A percentile compares a stretch with the other conserved stretches of the same genome.
These are phyloP conservation scores for Aureoboletus auriporus DNA, from an alignment of 768 basidiomycete species.

Conservation along the genomic window DNA sequence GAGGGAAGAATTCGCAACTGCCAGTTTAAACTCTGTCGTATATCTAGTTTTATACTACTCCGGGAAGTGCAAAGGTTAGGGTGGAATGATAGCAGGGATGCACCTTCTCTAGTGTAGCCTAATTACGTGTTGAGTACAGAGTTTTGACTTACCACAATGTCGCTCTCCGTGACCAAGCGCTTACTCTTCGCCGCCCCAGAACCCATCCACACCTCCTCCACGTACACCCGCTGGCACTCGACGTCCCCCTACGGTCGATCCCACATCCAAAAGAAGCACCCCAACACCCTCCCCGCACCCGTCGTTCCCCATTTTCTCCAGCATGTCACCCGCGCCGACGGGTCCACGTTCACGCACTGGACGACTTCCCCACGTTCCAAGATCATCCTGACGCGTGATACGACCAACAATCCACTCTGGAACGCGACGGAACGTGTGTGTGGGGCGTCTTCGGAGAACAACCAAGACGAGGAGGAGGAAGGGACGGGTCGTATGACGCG, in stretches of 20 bases:
- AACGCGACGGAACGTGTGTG: slow-evolving; percentile 57
- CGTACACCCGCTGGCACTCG: slow-evolving; percentile 45
- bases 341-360: slow-evolving; percentile 83
- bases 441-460: slow-evolving; percentile 41
- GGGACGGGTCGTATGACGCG: slow-evolving; percentile 76
- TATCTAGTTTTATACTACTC: no score
- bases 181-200: slow-evolving; percentile 3
- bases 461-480: slow-evolving; percentile 62
- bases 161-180: slow-evolving; percentile 12
- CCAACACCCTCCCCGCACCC: slow-evolving; percentile 71
- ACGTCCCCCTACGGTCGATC: slow-evolving; percentile 80
- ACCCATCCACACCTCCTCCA: neutral
- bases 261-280: slow-evolving; percentile 73
- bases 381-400: slow-evolving; percentile 78
- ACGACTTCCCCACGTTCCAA: slow-evolving; percentile 81
- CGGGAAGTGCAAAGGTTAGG: no score
- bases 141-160: slow-evolving; percentile 6
- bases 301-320: slow-evolving; percentile 85
- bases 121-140: no score
- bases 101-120: no score
- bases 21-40: no score
- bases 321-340: slow-evolving; percentile 81
- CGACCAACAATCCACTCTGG: slow-evolving; percentile 87
- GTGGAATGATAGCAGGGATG: no score
- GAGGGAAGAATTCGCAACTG: no score